Evolutionary conservation across 305 asterid genomes (phyloP).

Genomic region (Solanum chacoense): DNA sequence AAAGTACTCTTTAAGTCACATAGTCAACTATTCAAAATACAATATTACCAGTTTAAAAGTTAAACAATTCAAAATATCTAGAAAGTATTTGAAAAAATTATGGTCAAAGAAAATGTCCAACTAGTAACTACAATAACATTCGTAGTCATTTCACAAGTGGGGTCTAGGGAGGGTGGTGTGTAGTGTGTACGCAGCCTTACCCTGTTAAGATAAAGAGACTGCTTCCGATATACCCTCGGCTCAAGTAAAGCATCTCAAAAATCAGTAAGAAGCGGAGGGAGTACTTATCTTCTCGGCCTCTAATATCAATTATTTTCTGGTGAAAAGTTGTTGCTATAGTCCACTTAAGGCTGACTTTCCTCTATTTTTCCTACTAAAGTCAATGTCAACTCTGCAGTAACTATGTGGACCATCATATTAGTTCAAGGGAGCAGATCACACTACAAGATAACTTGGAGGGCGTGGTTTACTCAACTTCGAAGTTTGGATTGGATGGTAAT

Average conservation of each 20-base stretch:
- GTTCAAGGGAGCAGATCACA: constrained; percentile 98
- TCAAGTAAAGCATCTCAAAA: neutral
- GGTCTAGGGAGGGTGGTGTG: neutral
- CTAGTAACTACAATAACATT: neutral
- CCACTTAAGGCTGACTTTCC: neutral
- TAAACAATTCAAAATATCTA: neutral
- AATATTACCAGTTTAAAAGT: neutral
- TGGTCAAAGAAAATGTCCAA: neutral
- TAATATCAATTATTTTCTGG: neutral
- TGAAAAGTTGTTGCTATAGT: neutral
- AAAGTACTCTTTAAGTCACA: neutral
- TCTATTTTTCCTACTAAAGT: neutral
- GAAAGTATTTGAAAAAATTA: neutral
- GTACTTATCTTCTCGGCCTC: neutral
- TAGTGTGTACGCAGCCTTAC: neutral
- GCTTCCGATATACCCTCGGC: neutral
- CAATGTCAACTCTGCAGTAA: constrained; percentile 54
- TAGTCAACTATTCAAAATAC: neutral
- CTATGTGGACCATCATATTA: constrained; percentile 85
- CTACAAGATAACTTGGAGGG: constrained; percentile 95
- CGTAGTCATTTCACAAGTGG: neutral
- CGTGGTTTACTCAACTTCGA: constrained; percentile 72
- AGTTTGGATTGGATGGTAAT: constrained; percentile 95
- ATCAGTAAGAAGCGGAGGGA: neutral
- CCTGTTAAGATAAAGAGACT: neutral